Base-by-base conservation (phyloP, 306 rosid species). In the Vigna radiata region DNA sequence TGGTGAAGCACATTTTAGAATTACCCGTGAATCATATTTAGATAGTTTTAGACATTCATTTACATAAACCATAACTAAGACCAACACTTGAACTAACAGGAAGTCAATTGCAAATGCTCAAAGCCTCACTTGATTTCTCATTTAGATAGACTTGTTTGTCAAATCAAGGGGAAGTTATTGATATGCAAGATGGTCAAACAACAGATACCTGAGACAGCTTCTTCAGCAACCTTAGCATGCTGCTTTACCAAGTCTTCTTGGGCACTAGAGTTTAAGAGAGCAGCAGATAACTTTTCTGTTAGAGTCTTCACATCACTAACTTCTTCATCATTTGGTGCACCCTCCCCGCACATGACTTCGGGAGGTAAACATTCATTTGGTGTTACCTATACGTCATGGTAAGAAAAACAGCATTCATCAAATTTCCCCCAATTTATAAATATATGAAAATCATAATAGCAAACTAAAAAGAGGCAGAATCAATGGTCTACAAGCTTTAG, bases 141-240 rank as follows among this genome's bases (percentile, higher is more conserved):
- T 60, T 64, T 59, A 14, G 15, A 73, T 55, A 19, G 64, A 63
- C 56, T 15, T 21, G 61, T 29, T 9, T 44, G 44, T 12, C 46
- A 65, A 43, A 27, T 41, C 54, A 72, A 14, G 67, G 50, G 8
- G 65, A 70, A 19, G 7, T 53, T 39, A 23, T 17, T 36, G 66
- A 46, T 5, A 48, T 13, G 14, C 21, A 59, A 60, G 31, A 10
- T 44, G 41, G 2, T 39, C 41, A 14, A 78, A 71, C 55, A 84
- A 39, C 39, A 75, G 56, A 46, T 78, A 90, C 96, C 96, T 79
- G 93, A 82, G 67, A 90, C 96, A 70, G 96, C 96, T 87, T 90
- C 96, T 87, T 88, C 96, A 17, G 96, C 89, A 76, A 90, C 96
- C 82, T 85, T 90, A 58, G 91, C 90, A 80, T 90, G 93, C 85